Base-by-base conservation (phyloP, 2,329 filamentous ascomycete genomes). In the Epichloe gansuensis region DNA sequence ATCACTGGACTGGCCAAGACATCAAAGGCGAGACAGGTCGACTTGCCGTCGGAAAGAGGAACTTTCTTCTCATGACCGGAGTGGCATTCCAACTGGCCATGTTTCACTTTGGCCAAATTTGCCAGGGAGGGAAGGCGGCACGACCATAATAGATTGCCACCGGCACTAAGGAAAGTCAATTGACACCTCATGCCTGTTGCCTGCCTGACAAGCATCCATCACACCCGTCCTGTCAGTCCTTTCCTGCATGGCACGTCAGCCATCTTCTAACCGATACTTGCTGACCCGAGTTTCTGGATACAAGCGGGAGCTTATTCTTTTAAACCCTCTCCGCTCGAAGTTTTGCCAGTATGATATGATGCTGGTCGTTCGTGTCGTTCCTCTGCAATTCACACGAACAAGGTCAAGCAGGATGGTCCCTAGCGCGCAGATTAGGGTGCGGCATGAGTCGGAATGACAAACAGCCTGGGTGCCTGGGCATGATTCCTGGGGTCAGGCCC, bases 111-210 rank as follows among this genome's bases (percentile, higher is more conserved):
- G 17, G 34, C n/a, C 48, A 44, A 21, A 25, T 44, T 50, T 12
- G 3, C 42, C 21, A 17, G 42, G 12, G 17, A 12, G 35, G 35
- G 38, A 38, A 11, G 21, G 25, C 17, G 44, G 37, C 28, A 11
- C 28, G 28, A 50, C 48, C 15, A 50, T 41, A 50, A 50, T 50
- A 50, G 48, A 45, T 23, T 25, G 46, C 21, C 42, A 25, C 17
- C 21, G 21, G 17, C 42, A 44, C 42, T 9, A 23, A 23, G 23
- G 28, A 28, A 28, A 28, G 28, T 28, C 11, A 23, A 21, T 44
- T 44, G 42, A 42, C 41, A 42, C n/a, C 41, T 42, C 41, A 42
- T 21, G 41, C 17, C 21, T 44, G 17, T 17, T 17, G 39, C 39
- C 15, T 9, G n/a, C 17, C 21, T 39, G 13, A 39, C 13, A 15